These are phyloP conservation scores for Sordariomycetes sp. DNA, from an alignment of 2,329 filamentous ascomycete genomes.

Conservation along the genomic window DNA sequence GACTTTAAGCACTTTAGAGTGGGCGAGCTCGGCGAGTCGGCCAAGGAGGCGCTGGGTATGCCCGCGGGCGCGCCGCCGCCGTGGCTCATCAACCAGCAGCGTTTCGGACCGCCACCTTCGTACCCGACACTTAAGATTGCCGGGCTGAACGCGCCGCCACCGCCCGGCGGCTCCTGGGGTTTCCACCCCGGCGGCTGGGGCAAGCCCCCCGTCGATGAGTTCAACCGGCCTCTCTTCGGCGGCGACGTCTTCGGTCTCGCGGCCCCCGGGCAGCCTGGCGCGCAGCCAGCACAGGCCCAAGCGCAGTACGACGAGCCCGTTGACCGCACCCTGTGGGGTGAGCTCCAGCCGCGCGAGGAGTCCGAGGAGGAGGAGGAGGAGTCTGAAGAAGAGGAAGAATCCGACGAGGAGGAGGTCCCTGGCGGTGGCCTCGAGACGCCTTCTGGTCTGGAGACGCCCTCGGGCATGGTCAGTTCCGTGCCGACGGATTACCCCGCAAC, in stretches of 20 bases:
- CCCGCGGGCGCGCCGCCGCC: constrained; percentile 86
- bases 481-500: constrained; percentile 68
- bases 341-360: constrained; percentile 70
- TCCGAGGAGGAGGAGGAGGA: constrained; percentile 64
- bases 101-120: constrained; percentile 83
- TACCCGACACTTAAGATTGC: constrained; percentile 94
- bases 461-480: constrained; percentile 68
- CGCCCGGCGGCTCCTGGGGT: constrained; percentile 82
- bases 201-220: constrained; percentile 89
- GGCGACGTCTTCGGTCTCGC: constrained; percentile 87
- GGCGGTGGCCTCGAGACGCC: constrained; percentile 62
- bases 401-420: constrained; percentile 51
- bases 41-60: constrained; percentile 90
- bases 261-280: constrained; percentile 18
- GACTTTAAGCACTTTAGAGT: constrained; percentile 84
- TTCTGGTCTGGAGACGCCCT: constrained; percentile 68
- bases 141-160: constrained; percentile 86
- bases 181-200: constrained; percentile 94
- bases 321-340: constrained; percentile 85
- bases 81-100: constrained; percentile 95
- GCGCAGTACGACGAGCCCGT: constrained; percentile 58
- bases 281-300: constrained; percentile 24
- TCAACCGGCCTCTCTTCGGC: constrained; percentile 82
- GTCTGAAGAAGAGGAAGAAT: constrained; percentile 63
- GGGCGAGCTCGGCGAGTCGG: constrained; percentile 78